Base-by-base conservation (phyloP, 768 basidiomycete species). In the Lactarius trivialis region DNA sequence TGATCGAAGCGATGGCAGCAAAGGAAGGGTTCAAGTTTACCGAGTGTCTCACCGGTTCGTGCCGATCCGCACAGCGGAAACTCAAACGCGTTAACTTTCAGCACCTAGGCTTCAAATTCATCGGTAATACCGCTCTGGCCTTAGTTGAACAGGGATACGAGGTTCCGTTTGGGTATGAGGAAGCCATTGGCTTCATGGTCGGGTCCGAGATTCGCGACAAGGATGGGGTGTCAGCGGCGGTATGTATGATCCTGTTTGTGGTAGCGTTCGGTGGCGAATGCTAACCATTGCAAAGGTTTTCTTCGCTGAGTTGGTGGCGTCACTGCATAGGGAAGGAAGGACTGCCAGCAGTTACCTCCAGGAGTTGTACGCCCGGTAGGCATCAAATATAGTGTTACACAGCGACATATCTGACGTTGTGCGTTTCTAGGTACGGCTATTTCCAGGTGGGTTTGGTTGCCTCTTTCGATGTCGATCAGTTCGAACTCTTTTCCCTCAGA, bases 161-260 rank as follows among this genome's bases (percentile, higher is more conserved):
- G 45, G 74, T 75, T 11, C 83, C 81, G 0, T 93, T 94, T 68
- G 91, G 86, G 11, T 95, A 95, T 69, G 93, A 95, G 70, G 93
- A 95, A 73, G 93, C 93, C 1, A 93, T 95, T 58, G 93, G 93
- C 3, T 95, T 83, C 70, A 93, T 93, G 91, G 85, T 92, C 72
- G 89, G 90, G 30, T 76, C 82, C 15, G 76, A 84, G 30, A 82
- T 94, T 66, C 79, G 88, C 37, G 93, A 95, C 71, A 95, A 95
- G 71, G 93, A 95, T 70, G 93, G 93, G 2, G 83, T 95, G 56
- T 82, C 88, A 55, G 91, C 91, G 6, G 84, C 86, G 26, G 92
- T 92, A 67, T 68, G 92, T 92, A 67, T 68, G 73, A 19, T 15
- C 43, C 30, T 14, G 6, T 30, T 28, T 14, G n/a, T 7, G 5